Percentiles rank a stretch among this genome's conserved stretches.
Conservation (phyloP, 148 eudicot genomes). For the Bassia scoparia region DNA sequence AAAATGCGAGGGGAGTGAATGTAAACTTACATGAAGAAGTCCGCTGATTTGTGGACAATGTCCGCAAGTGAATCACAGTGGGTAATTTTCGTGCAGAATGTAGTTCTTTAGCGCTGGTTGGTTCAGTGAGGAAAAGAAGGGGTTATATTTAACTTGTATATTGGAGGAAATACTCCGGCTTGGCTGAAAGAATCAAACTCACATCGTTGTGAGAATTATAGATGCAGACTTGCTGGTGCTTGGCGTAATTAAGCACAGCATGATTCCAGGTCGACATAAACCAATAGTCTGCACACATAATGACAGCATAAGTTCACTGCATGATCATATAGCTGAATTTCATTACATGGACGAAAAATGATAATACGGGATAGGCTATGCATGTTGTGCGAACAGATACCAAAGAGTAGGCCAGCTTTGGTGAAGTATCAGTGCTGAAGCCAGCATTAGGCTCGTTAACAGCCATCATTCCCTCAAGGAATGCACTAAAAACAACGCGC, state of each 20-base stretch:
- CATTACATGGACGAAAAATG: too few relatives aligned
- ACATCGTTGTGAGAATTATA: conserved; percentile 61
- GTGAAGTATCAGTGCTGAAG: conserved; percentile 67
- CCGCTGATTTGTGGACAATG: too few relatives aligned
- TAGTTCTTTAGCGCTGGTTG: too few relatives aligned
- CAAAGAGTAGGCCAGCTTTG: conserved; percentile 51
- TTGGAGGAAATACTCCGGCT: conserved; percentile 93
- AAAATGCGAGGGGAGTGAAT: too few relatives aligned
- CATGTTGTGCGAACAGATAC: conserved; percentile 80
- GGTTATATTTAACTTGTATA: conserved; percentile 69
- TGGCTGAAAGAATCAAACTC: conserved; percentile 85
- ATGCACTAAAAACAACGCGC: conserved; percentile 99
- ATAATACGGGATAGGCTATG: conserved; percentile 41
- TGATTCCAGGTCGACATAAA: conserved; percentile 83
- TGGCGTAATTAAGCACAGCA: conserved; percentile 72
- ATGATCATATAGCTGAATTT: background rate
- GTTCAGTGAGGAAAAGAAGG: conserved; percentile 10
- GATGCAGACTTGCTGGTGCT: conserved; percentile 66
- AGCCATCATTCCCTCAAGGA: conserved; percentile 98
- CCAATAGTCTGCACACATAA: conserved; percentile 70
- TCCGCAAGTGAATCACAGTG: too few relatives aligned
- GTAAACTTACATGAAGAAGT: too few relatives aligned
- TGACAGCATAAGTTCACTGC: background rate
- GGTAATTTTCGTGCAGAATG: too few relatives aligned
- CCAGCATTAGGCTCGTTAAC: conserved; percentile 89